Percentiles rank a stretch among this genome's conserved stretches.
Evolutionary conservation across 2,329 filamentous ascomycete genomes (phyloP).

Genomic region (Paraphaeosphaeria sporulosa): DNA sequence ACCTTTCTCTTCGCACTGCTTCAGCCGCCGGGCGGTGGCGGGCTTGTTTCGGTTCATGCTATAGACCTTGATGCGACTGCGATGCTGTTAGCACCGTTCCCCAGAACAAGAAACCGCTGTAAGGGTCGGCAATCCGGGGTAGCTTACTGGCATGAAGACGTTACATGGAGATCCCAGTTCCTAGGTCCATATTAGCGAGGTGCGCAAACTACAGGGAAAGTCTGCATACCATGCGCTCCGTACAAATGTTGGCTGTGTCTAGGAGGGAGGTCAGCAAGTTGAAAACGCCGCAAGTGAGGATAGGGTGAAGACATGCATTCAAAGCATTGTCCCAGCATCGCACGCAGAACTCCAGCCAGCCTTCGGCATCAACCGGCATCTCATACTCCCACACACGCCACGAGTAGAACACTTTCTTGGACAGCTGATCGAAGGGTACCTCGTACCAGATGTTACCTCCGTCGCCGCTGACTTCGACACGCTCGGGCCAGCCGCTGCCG

Average conservation of each 20-base stretch:
- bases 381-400: conserved; percentile 72
- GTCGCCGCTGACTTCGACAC: conserved; percentile 70
- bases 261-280: conserved; percentile 23
- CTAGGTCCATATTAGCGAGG: conserved; percentile 46
- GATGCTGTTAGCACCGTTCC: conserved; percentile 19
- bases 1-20: conserved; percentile 59
- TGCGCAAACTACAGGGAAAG: conserved; percentile 9
- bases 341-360: conserved; percentile 56
- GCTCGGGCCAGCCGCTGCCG: conserved; percentile 59
- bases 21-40: conserved; percentile 59
- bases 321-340: conserved; percentile 56
- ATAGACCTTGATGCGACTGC: conserved; percentile 60
- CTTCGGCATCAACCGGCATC: conserved; percentile 63
- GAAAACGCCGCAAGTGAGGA: conserved; percentile 32
- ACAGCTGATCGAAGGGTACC: conserved; percentile 67
- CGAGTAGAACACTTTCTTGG: conserved; percentile 67
- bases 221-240: conserved; percentile 51
- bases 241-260: conserved; percentile 55
- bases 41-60: conserved; percentile 65
- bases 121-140: neutral
- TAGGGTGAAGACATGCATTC: conserved; percentile 39
- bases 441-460: conserved; percentile 71
- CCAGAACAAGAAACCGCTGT: neutral
- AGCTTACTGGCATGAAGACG: conserved; percentile 63
- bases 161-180: conserved; percentile 74